These are phyloP conservation scores for Vicia villosa DNA, from an alignment of 306 rosid species.

Conservation along the genomic window DNA sequence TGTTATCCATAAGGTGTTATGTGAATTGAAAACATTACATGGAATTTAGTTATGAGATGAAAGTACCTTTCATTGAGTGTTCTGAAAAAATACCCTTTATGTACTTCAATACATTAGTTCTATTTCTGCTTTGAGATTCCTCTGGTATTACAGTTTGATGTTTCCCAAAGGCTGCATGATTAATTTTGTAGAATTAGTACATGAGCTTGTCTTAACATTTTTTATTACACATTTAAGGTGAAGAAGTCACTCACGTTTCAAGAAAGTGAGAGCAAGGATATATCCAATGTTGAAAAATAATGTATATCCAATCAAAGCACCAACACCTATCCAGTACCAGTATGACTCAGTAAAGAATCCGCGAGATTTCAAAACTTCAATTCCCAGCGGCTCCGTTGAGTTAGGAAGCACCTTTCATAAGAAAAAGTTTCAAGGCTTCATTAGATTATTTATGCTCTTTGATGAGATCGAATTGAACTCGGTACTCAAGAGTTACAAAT, in stretches of 20 bases:
- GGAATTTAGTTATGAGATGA: constrained; percentile 9
- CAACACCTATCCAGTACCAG: constrained; percentile 50
- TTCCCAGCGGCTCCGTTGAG: constrained; percentile 50
- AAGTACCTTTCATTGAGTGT: constrained; percentile 43
- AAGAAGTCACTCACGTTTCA: constrained; percentile 52
- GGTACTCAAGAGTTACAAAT: not conserved
- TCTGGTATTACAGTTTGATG: constrained; percentile 43
- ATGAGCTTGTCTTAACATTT: not conserved
- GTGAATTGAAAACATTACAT: constrained; percentile 18
- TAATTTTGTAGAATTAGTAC: constrained; percentile 26
- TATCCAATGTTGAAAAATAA: constrained; percentile 49
- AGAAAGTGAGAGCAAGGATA: constrained; percentile 52
- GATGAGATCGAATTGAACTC: not conserved
- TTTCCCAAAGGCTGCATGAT: constrained; percentile 48
- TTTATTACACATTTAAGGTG: constrained; percentile 26
- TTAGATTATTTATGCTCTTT: not conserved
- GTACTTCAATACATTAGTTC: constrained; percentile 22
- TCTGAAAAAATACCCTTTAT: constrained; percentile 31
- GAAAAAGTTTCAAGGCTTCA: not conserved
- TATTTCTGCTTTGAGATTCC: constrained; percentile 37
- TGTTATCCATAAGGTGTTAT: constrained; percentile 11
- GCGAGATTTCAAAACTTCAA: constrained; percentile 50
- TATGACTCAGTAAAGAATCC: constrained; percentile 52
- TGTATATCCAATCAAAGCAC: constrained; percentile 45
- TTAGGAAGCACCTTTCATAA: constrained; percentile 47